phyloP scores from a whole-genome alignment of 1,284 basidiomycete species.

The Tylopilus sp. region DNA sequence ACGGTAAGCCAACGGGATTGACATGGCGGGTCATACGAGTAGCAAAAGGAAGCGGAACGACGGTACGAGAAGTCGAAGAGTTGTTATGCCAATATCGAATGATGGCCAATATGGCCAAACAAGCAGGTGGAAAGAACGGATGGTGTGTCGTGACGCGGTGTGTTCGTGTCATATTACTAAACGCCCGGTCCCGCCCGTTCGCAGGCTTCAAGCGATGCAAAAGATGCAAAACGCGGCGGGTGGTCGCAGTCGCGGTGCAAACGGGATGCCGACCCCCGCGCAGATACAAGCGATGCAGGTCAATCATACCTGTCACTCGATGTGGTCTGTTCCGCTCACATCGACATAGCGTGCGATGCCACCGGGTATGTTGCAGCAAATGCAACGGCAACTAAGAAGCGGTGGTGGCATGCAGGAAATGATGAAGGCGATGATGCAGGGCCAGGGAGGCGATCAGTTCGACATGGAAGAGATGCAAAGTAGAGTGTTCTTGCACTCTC shows the following conservation, averaged over 20 bases:
- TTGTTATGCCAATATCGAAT: slow-evolving; percentile 92
- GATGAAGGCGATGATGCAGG: slow-evolving; percentile 96
- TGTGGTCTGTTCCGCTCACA: slow-evolving; percentile 12
- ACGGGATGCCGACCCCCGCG: slow-evolving; percentile 86
- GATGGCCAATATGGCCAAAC: slow-evolving; percentile 98
- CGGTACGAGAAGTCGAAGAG: slow-evolving; percentile 95
- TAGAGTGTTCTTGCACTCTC: slow-evolving; percentile 36
- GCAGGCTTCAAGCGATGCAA: slow-evolving; percentile 81
- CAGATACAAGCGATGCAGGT: slow-evolving; percentile 93
- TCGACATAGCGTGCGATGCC: slow-evolving; percentile 73
- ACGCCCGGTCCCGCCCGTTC: neutral
- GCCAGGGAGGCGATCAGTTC: slow-evolving; percentile 77
- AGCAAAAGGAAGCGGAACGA: slow-evolving; percentile 93
- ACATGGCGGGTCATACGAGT: slow-evolving; percentile 89
- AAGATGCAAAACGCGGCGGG: slow-evolving; percentile 87
- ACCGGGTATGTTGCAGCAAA: slow-evolving; percentile 83
- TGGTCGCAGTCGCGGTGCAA: slow-evolving; percentile 79
- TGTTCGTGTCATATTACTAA: slow-evolving; percentile 2
- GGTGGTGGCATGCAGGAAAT: slow-evolving; percentile 92
- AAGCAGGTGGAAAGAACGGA: slow-evolving; percentile 95
- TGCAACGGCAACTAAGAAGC: slow-evolving; percentile 78
- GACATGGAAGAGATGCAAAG: slow-evolving; percentile 89
- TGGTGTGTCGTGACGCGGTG: slow-evolving; percentile 50
- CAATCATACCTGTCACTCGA: slow-evolving; percentile 24
- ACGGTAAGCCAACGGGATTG: slow-evolving; percentile 77